Percentiles rank a stretch among this genome's conserved stretches.
phyloP scores from a whole-genome alignment of 306 rosid genomes.

The Arachis hypogaea region DNA sequence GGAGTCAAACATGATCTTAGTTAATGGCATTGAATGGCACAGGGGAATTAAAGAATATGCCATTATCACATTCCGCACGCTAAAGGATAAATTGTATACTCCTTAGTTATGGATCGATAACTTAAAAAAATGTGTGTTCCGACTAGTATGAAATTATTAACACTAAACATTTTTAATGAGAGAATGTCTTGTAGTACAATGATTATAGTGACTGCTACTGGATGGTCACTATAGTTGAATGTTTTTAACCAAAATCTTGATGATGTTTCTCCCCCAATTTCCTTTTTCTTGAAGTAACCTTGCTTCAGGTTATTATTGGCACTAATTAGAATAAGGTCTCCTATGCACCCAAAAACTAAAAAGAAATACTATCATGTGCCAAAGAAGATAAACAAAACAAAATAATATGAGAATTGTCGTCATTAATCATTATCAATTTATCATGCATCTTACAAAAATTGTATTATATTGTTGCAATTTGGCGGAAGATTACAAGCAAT shows the following conservation, averaged over 20 bases:
- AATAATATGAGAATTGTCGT: no score
- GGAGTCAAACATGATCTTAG: constrained; percentile 8
- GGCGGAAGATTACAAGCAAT: no score
- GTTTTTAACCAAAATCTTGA: neutral
- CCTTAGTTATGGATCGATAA: constrained; percentile 19
- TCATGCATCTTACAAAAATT: no score
- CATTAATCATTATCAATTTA: no score
- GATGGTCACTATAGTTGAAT: neutral
- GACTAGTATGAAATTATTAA: neutral
- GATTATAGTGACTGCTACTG: neutral
- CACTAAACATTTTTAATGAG: neutral
- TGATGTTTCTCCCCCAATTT: neutral
- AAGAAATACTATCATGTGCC: no score
- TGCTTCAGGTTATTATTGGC: constrained; percentile 27
- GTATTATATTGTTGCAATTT: no score
- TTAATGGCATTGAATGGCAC: neutral
- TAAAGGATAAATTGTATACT: neutral
- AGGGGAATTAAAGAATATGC: constrained; percentile 15
- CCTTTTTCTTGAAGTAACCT: constrained; percentile 22
- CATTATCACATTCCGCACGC: constrained; percentile 25
- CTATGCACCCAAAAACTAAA: no score
- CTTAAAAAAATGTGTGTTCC: neutral
- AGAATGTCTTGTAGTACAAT: neutral
- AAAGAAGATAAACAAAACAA: no score
- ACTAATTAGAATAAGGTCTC: neutral